These are phyloP conservation scores for Solanum bulbocastanum DNA, from an alignment of 257 asterid genomes.

Conservation along the genomic window DNA sequence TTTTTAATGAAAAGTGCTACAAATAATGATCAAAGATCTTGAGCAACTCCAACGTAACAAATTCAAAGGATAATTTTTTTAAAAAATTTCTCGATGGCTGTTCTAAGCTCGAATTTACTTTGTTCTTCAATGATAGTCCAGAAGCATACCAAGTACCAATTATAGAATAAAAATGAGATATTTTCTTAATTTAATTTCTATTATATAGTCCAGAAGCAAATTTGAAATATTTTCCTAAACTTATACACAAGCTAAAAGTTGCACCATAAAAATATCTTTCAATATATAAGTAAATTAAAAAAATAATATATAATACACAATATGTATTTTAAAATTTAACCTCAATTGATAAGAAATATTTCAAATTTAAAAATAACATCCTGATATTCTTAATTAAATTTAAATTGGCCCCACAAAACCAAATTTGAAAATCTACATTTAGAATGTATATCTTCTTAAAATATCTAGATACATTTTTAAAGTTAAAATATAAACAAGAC, in stretches of 20 bases:
- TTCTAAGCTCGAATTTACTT: background rate
- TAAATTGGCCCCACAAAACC: background rate
- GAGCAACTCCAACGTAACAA: too few species aligned
- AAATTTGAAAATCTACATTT: too few species aligned
- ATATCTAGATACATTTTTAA: background rate
- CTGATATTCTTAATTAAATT: background rate
- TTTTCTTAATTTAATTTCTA: background rate
- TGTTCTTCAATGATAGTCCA: background rate
- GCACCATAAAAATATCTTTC: background rate
- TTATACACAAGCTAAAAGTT: background rate
- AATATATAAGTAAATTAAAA: too few species aligned
- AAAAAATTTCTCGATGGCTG: too few species aligned
- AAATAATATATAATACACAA: too few species aligned
- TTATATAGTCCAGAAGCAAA: background rate
- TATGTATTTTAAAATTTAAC: too few species aligned
- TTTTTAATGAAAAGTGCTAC: background rate
- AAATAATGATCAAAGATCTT: too few species aligned
- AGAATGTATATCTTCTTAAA: too few species aligned
- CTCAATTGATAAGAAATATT: background rate
- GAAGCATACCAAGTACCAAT: background rate
- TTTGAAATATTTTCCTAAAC: background rate
- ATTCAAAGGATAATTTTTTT: too few species aligned
- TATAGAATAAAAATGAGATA: background rate
- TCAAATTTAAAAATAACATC: background rate
- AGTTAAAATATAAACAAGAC: background rate